Evolutionary conservation across 805 yeast genomes (phyloP).

Genomic region (Ogataea wickerhamii): DNA sequence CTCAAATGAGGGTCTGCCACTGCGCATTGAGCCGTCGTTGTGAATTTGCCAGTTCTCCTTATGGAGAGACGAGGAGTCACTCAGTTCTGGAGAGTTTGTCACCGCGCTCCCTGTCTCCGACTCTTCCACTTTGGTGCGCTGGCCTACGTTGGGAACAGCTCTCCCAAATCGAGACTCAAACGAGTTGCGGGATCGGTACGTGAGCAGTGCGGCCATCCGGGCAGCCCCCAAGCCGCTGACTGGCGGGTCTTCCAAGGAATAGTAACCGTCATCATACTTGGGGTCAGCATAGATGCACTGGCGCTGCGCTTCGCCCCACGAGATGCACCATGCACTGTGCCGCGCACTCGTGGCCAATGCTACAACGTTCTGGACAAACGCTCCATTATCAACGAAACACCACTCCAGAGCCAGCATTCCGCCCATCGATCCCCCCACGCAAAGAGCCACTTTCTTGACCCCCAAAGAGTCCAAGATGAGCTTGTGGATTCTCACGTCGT

Average conservation of each 20-base stretch:
- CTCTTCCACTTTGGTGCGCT: slow-evolving; percentile 22
- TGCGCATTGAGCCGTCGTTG: slow-evolving; percentile 62
- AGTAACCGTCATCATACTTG: slow-evolving; percentile 86
- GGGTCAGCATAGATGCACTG: slow-evolving; percentile 96
- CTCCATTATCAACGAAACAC: slow-evolving; percentile 56
- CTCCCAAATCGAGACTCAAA: slow-evolving; percentile 93
- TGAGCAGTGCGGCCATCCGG: slow-evolving; percentile 91
- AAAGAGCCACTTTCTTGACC: slow-evolving; percentile 75
- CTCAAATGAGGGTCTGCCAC: slow-evolving; percentile 26
- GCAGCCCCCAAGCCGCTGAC: slow-evolving; percentile 89
- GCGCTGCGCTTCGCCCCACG: slow-evolving; percentile 98
- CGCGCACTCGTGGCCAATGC: slow-evolving; percentile 93
- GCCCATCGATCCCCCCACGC: slow-evolving; percentile 98
- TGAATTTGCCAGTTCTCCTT: slow-evolving; percentile 76
- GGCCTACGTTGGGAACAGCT: slow-evolving; percentile 46
- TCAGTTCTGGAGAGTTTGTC: slow-evolving; percentile 3
- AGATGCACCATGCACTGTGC: slow-evolving; percentile 97
- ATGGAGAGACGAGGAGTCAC: slow-evolving; percentile 11
- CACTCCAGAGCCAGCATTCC: slow-evolving; percentile 95
- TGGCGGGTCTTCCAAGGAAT: slow-evolving; percentile 75
- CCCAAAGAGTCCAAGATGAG: slow-evolving; percentile 75
- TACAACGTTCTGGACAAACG: slow-evolving; percentile 66
- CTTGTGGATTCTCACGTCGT: slow-evolving; percentile 79
- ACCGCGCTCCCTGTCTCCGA: slow-evolving; percentile 9
- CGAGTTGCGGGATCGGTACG: slow-evolving; percentile 88